Percentiles rank a stretch among this genome's conserved stretches.
phyloP scores from a whole-genome alignment of 768 basidiomycete genomes.

The Boletus reticulatus region DNA sequence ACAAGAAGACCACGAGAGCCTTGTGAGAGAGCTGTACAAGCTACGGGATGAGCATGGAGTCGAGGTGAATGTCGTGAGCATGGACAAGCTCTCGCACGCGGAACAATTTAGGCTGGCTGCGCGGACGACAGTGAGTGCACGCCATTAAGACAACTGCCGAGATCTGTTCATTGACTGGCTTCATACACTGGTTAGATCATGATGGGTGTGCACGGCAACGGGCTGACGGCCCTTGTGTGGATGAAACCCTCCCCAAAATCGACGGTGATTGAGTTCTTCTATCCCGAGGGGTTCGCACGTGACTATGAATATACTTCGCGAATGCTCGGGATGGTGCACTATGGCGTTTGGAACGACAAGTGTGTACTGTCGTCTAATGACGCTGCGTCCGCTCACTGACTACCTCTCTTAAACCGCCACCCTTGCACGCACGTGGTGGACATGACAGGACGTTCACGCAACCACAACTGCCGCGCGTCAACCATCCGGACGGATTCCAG shows the following conservation, averaged over 20 bases:
- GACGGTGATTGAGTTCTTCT: constrained; percentile 93
- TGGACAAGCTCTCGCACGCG: constrained; percentile 74
- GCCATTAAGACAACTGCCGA: neutral
- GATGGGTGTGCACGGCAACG: constrained; percentile 95
- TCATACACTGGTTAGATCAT: constrained; percentile 60
- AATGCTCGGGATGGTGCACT: constrained; percentile 82
- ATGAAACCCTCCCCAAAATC: constrained; percentile 82
- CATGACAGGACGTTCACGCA: constrained; percentile 32
- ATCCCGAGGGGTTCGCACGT: constrained; percentile 76
- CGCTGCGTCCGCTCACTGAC: neutral
- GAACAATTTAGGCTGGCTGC: constrained; percentile 83
- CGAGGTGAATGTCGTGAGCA: constrained; percentile 84
- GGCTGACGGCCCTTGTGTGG: constrained; percentile 85
- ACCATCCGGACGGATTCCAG: constrained; percentile 87
- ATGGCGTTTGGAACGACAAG: constrained; percentile 80
- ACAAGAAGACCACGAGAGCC: constrained; percentile 69
- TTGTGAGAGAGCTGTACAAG: constrained; percentile 72
- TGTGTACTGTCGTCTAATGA: constrained; percentile 29
- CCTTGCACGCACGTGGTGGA: too few relatives aligned
- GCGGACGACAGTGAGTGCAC: constrained; percentile 70
- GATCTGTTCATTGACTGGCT: neutral
- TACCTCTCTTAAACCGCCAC: too few relatives aligned
- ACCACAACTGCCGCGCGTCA: constrained; percentile 63
- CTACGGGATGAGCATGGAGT: constrained; percentile 71
- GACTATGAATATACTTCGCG: constrained; percentile 83